Conservation (phyloP, 2,329 filamentous ascomycete species). For the Cladosporium sp. region DNA sequence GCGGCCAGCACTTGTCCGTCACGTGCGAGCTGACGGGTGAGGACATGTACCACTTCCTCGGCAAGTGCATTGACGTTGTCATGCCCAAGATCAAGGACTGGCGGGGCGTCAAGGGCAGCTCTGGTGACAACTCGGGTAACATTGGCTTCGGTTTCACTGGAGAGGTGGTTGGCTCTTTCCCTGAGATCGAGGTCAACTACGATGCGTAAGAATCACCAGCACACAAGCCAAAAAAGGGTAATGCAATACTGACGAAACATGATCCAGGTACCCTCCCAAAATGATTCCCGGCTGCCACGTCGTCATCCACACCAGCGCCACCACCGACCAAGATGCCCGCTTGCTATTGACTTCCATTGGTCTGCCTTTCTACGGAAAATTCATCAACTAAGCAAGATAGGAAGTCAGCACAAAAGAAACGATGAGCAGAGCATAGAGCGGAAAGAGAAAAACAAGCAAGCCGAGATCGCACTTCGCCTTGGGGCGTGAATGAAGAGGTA, state of each 20-base stretch:
- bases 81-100: constrained; percentile 96
- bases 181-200: constrained; percentile 92
- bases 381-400: constrained; percentile 45
- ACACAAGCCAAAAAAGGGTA: too few relatives aligned
- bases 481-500: too few relatives aligned
- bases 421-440: too few relatives aligned
- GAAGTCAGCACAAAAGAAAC: too few relatives aligned
- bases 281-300: constrained; percentile 86
- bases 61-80: constrained; percentile 85
- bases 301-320: constrained; percentile 78
- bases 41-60: constrained; percentile 82
- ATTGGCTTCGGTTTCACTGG: constrained; percentile 74
- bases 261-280: constrained; percentile 58
- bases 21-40: constrained; percentile 76
- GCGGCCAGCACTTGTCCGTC: constrained; percentile 67
- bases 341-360: constrained; percentile 69
- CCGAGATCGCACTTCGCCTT: too few relatives aligned
- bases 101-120: constrained; percentile 70
- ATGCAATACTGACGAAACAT: constrained; percentile 16
- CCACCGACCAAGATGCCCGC: constrained; percentile 77
- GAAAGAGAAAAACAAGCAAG: too few relatives aligned
- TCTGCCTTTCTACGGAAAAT: constrained; percentile 77
- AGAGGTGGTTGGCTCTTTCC: constrained; percentile 77
- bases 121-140: constrained; percentile 86
- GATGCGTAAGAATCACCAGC: constrained; percentile 66